A percentile compares a stretch with the other conserved stretches of the same genome.
Conservation (phyloP, 108 stramenopile species). For the Fistulifera pelliculosa region DNA sequence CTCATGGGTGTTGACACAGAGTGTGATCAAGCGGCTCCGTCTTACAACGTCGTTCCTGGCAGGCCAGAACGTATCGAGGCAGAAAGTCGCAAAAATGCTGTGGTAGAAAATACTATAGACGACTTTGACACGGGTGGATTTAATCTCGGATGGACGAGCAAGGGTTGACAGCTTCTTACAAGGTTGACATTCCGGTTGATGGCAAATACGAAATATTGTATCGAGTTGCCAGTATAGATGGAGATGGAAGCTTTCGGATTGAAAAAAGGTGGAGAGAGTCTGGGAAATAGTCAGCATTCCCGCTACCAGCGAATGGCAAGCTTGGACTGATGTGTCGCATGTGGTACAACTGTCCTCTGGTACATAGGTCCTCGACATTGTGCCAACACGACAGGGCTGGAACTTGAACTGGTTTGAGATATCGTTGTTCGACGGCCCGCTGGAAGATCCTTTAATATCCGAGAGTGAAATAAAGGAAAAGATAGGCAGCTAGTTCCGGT, state of each 20-base stretch:
- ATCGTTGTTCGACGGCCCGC: background rate
- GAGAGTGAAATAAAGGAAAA: no score
- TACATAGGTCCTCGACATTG: no score
- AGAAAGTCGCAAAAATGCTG: background rate
- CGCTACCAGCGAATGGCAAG: background rate
- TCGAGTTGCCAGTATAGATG: background rate
- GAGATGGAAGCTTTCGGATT: constrained; percentile 1
- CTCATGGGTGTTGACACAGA: no score
- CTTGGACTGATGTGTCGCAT: background rate
- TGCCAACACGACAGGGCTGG: background rate
- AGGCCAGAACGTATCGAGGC: background rate
- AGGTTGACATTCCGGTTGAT: background rate
- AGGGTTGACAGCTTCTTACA: background rate
- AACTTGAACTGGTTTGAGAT: constrained; percentile 3
- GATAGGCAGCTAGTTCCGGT: no score
- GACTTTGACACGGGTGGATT: background rate
- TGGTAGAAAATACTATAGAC: background rate
- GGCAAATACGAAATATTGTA: background rate
- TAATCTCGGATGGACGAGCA: background rate
- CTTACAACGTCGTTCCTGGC: no score
- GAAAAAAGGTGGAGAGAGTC: background rate
- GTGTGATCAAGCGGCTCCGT: no score
- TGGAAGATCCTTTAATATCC: no score
- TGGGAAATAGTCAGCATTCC: background rate
- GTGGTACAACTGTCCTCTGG: background rate